Evolutionary conservation across 345 rosid genomes (phyloP), one percentile per base, ranked within the genome.

Genomic region (Carallia pectinifolia): DNA sequence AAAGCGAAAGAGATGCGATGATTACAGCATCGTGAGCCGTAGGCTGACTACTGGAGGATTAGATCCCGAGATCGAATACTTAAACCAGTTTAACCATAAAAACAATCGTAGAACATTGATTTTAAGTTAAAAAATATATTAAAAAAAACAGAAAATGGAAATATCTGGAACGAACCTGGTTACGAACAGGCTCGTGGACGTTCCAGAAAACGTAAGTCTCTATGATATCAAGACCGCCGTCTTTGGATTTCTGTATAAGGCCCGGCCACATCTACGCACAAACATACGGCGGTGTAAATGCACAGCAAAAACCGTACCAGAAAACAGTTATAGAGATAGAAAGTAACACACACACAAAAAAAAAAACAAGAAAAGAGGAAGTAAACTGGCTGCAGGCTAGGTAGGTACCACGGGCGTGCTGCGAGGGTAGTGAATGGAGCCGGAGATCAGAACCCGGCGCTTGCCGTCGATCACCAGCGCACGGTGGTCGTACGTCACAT

Each of bases 141-240:
- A 6, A 53, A 7, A 59, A 19, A 8, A 5, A 17, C 2, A 1
- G 44, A 58, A 39, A 23, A 29, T 9, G 48, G 15, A 40, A 40
- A 40, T 40, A 2, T 8, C 13, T 40, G 48, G 2, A 40, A 4
- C 39, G 40, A 12, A 91, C 98, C 98, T 94, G 90, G 58, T 83
- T 88, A 62, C 79, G 85, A 67, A 83, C 89, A 0, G 97, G 97
- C 67, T 94, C 98, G 61, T 94, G 98, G 55, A 62, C 73, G 71
- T 83, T 87, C 98, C 98, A 94, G 69, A 94, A 94, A 53, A 94
- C 96, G 18, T 94, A 94, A 15, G 98, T 94, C 81, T 94, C 97
- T 12, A 94, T 88, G 59, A 91, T 85, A 70, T 94, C 93, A 76
- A 94, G 79, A 8, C 98, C 97, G 72, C 98, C 98, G 66, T 94